A percentile compares a stretch with the other conserved stretches of the same genome.
These are phyloP conservation scores for Cyberlindnera americana DNA, from an alignment of 805 yeast genomes.

Conservation along the genomic window DNA sequence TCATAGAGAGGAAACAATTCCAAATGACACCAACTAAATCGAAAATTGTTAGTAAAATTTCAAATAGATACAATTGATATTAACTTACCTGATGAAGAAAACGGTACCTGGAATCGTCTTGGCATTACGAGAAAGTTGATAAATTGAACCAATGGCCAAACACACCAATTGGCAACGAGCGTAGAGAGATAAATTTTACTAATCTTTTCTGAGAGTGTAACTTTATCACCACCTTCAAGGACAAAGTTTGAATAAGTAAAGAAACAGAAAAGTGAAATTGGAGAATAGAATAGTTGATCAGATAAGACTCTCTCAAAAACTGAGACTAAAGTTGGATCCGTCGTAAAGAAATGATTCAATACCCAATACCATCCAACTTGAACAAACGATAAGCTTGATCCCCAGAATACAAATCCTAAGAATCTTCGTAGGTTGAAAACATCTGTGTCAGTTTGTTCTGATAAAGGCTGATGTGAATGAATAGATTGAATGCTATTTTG, in stretches of 20 bases:
- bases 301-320: constrained; percentile 83
- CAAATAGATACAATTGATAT: too few species aligned
- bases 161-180: constrained; percentile 59
- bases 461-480: constrained; percentile 29
- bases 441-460: constrained; percentile 26
- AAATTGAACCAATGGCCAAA: constrained; percentile 85
- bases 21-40: constrained; percentile 71
- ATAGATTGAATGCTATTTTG: constrained; percentile 27
- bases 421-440: constrained; percentile 66
- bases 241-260: constrained; percentile 81
- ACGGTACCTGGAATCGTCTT: constrained; percentile 78
- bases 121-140: constrained; percentile 71
- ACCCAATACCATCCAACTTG: constrained; percentile 90
- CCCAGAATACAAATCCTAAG: constrained; percentile 84
- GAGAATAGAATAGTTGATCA: constrained; percentile 88
- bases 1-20: constrained; percentile 88
- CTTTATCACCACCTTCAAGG: constrained; percentile 68
- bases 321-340: constrained; percentile 79
- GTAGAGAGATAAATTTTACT: constrained; percentile 65
- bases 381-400: constrained; percentile 72
- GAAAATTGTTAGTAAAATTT: constrained; percentile 15
- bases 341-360: constrained; percentile 70
- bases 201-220: constrained; percentile 62
- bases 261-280: constrained; percentile 74
- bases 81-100: constrained; percentile 73